A percentile compares a stretch with the other conserved stretches of the same genome.
These are phyloP conservation scores for Lyophyllum atratum DNA, from an alignment of 768 basidiomycete species.

Conservation along the genomic window DNA sequence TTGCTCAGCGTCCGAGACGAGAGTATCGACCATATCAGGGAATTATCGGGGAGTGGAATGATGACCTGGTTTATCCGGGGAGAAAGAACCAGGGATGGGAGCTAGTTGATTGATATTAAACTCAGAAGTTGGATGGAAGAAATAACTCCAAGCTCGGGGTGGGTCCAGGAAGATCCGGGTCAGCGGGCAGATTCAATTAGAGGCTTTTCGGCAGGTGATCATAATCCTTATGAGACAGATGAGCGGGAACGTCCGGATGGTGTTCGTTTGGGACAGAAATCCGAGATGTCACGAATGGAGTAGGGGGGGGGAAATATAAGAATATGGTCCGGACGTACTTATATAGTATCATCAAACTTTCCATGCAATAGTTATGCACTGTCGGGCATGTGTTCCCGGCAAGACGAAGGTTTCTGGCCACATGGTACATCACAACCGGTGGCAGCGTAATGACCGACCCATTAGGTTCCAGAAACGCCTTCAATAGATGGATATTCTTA, in stretches of 20 bases:
- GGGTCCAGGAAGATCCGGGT: slow-evolving; percentile 2
- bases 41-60: not conserved
- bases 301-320: not conserved
- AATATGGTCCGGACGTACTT: not conserved
- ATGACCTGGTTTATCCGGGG: slow-evolving; percentile 7
- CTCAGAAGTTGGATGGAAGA: not conserved
- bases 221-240: not conserved
- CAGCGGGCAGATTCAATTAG: not conserved
- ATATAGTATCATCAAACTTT: slow-evolving; percentile 3
- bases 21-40: not conserved
- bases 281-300: not conserved
- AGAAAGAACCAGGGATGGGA: slow-evolving; percentile 9
- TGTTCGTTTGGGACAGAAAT: not conserved
- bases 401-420: not conserved
- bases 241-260: slow-evolving; percentile 13
- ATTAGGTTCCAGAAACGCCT: not conserved
- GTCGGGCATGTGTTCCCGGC: not conserved
- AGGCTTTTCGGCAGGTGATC: not conserved
- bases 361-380: not conserved
- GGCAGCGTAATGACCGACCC: not conserved
- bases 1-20: not conserved
- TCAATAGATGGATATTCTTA: not conserved
- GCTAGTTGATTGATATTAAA: slow-evolving; percentile 3
- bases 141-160: not conserved
- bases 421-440: not conserved